phyloP scores from a whole-genome alignment of 2,329 filamentous ascomycete species.

The Pestalotiopsis sp. region DNA sequence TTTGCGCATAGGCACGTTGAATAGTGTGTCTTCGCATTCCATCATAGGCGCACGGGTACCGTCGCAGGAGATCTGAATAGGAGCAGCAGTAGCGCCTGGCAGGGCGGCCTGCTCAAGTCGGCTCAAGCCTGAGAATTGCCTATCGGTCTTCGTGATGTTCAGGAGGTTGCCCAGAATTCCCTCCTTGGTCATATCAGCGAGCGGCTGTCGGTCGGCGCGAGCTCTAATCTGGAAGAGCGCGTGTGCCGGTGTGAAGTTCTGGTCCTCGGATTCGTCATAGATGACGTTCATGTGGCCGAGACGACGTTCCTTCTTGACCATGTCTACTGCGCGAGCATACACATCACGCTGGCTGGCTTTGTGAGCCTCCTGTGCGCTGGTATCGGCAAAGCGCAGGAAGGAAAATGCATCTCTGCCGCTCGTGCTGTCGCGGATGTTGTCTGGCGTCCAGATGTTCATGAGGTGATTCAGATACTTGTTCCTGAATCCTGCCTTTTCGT shows the following conservation, averaged over 20 bases:
- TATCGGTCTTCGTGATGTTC: constrained; percentile 72
- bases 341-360: constrained; percentile 69
- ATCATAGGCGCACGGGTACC: constrained; percentile 61
- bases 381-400: constrained; percentile 85
- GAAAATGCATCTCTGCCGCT: constrained; percentile 73
- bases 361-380: constrained; percentile 73
- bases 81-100: constrained; percentile 81
- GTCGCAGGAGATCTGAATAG: constrained; percentile 78
- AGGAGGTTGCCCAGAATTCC: constrained; percentile 76
- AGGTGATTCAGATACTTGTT: constrained; percentile 76
- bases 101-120: constrained; percentile 81
- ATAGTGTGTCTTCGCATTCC: constrained; percentile 75
- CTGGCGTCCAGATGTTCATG: constrained; percentile 88
- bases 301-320: constrained; percentile 57
- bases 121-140: constrained; percentile 70
- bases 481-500: constrained; percentile 76
- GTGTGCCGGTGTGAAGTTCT: constrained; percentile 70
- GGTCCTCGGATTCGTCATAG: constrained; percentile 68
- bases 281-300: constrained; percentile 67
- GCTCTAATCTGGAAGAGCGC: constrained; percentile 81
- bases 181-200: constrained; percentile 71
- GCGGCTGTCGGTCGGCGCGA: constrained; percentile 65
- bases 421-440: constrained; percentile 70
- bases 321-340: constrained; percentile 72
- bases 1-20: constrained; percentile 77